Base-by-base conservation (phyloP, 768 basidiomycete genomes). In the Suillus tomentosus region DNA sequence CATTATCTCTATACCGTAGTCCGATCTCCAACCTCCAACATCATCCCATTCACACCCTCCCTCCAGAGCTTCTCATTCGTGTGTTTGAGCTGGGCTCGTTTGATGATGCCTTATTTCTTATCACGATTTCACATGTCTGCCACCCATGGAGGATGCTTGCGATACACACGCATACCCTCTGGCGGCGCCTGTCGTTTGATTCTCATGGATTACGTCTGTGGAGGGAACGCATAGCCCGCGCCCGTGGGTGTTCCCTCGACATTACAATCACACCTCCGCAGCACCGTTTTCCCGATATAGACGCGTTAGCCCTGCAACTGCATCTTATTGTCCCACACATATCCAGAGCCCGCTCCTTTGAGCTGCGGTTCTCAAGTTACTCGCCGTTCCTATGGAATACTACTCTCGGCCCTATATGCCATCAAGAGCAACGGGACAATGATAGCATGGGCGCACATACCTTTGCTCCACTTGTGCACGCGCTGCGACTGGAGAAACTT, bases 311-410 rank as follows among this genome's bases (percentile, higher is more conserved):
- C 67, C 80, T 84, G 77, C 85, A 85, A 67, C 85, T 90, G 82
- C 83, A 87, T 69, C 69, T 85, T 58, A 83, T 85, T 42, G 61
- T 70, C 14, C 79, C 74, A 5, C 78, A 84, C 68, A 77, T 88
- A 59, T 77, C 77, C 60, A 82, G 82, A 53, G 86, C 86, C 81
- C 84, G 89, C 57, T 89, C 89, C 14, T 79, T 92, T 17, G 78
- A 84, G 60, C 81, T 91, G 54, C 75, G 74, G 19, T 87, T 91
- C 72, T 65, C 76, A 43, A 78, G 81, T 17, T 85, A 86, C 62
- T 79, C 83, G 3, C 88, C 88, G 1, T 86, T 84, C 71, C 77
- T 91, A n/a, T 89, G 86, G 85, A 88, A 87, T 60, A 85, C 87
- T 14, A 82, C 87, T 24, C 79, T 91, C 47, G 85, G 86, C 5